These are phyloP conservation scores for Diaporthe vaccinii DNA, from an alignment of 2,329 filamentous ascomycete genomes.

Conservation along the genomic window DNA sequence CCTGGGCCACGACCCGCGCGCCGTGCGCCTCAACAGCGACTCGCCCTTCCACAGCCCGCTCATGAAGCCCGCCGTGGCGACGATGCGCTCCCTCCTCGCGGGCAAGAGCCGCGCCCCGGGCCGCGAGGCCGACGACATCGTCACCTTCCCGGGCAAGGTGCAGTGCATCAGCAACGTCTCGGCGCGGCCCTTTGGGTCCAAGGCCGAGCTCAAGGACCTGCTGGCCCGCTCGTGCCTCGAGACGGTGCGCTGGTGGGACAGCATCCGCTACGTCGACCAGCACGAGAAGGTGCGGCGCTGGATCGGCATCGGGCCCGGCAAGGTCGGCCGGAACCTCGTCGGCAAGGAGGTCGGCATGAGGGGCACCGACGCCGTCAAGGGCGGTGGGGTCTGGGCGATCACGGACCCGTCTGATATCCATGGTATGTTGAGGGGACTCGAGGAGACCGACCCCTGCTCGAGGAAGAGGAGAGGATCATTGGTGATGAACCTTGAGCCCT, in stretches of 20 bases:
- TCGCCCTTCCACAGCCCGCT: conserved; percentile 92
- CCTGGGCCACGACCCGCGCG: conserved; percentile 89
- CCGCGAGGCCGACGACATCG: conserved; percentile 70
- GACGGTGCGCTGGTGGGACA: conserved; percentile 95
- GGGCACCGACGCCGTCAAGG: conserved; percentile 82
- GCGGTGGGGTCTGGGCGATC: conserved; percentile 93
- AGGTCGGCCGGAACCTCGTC: conserved; percentile 92
- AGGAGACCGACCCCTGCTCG: conserved; percentile 71
- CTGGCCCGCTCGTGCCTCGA: conserved; percentile 88
- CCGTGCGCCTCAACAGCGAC: conserved; percentile 88
- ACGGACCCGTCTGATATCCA: conserved; percentile 84
- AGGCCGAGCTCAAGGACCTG: conserved; percentile 82
- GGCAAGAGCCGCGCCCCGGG: conserved; percentile 68
- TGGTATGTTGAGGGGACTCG: conserved; percentile 73
- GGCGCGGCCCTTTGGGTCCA: conserved; percentile 80
- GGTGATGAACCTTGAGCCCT: conserved; percentile 35
- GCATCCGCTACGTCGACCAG: conserved; percentile 89
- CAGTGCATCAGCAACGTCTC: conserved; percentile 91
- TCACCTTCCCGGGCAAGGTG: conserved; percentile 81
- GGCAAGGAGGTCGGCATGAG: conserved; percentile 95
- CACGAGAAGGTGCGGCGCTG: conserved; percentile 85
- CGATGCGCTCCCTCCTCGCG: conserved; percentile 78
- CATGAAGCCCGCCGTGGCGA: conserved; percentile 85
- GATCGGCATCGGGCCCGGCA: conserved; percentile 93
- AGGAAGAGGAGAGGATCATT: conserved; percentile 58